A percentile compares a stretch with the other conserved stretches of the same genome.
phyloP scores from a whole-genome alignment of 495 filamentous ascomycete species.

The Xylaria bambusicola region DNA sequence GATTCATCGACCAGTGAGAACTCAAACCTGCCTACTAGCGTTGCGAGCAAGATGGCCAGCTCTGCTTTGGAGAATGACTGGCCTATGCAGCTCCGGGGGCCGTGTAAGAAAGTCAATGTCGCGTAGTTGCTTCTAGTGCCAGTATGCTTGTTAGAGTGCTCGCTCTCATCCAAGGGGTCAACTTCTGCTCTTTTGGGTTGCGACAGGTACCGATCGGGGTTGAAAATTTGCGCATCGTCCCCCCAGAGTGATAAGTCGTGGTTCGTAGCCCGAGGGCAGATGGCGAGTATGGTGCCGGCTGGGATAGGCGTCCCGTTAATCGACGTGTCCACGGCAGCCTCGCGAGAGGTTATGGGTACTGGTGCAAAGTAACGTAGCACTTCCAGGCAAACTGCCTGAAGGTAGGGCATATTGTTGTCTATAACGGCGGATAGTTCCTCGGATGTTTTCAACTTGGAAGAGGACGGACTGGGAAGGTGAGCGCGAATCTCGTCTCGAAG shows the following conservation, averaged over 20 bases:
- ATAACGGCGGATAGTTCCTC: conserved; percentile 9
- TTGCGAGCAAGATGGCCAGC: conserved; percentile 67
- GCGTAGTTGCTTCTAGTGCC: conserved; percentile 43
- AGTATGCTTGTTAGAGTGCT: conserved; percentile 18
- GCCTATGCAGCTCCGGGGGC: conserved; percentile 50
- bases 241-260: conserved; percentile 46
- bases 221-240: conserved; percentile 38
- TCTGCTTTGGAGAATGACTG: conserved; percentile 69
- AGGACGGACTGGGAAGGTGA: conserved; percentile 52
- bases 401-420: conserved; percentile 29
- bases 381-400: conserved; percentile 41
- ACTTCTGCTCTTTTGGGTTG: conserved; percentile 16
- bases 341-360: conserved; percentile 37
- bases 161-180: conserved; percentile 23
- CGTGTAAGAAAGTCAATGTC: conserved; percentile 45
- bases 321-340: conserved; percentile 58
- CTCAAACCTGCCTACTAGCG: conserved; percentile 61
- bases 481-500: conserved; percentile 49
- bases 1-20: conserved; percentile 49
- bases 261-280: conserved; percentile 54
- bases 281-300: conserved; percentile 50
- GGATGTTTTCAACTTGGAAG: background rate
- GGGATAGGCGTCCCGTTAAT: conserved; percentile 50
- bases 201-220: conserved; percentile 45
- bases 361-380: conserved; percentile 39